Evolutionary conservation across 2,329 filamentous ascomycete genomes (phyloP).

Genomic region (Colletotrichum tamarilloi): DNA sequence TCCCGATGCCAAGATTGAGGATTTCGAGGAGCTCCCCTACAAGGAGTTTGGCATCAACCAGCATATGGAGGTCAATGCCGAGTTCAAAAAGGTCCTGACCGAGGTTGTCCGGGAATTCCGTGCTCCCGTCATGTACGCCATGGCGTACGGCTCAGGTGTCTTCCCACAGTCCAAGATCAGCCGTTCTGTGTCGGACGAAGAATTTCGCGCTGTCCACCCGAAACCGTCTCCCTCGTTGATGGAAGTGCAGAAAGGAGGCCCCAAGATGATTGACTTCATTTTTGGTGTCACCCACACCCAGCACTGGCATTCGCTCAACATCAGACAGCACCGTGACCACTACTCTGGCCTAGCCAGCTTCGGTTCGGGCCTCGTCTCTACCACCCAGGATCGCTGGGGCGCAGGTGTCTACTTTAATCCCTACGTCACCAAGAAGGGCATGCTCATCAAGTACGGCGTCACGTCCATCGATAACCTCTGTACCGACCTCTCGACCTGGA

Average conservation of each 20-base stretch:
- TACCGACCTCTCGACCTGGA: slow-evolving; percentile 88
- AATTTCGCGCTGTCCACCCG: slow-evolving; percentile 77
- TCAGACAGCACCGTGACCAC: slow-evolving; percentile 88
- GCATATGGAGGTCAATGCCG: slow-evolving; percentile 93
- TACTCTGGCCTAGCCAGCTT: slow-evolving; percentile 88
- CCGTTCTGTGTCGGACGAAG: slow-evolving; percentile 63
- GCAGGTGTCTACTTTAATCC: slow-evolving; percentile 99
- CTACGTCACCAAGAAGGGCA: slow-evolving; percentile 93
- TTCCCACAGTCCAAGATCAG: slow-evolving; percentile 79
- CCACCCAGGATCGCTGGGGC: slow-evolving; percentile 87
- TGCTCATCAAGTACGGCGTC: slow-evolving; percentile 97
- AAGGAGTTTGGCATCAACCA: slow-evolving; percentile 90
- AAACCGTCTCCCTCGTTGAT: slow-evolving; percentile 83
- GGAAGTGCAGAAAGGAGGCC: slow-evolving; percentile 86
- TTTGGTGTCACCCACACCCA: slow-evolving; percentile 95
- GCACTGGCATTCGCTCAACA: slow-evolving; percentile 96
- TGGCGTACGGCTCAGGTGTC: slow-evolving; percentile 96
- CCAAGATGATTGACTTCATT: slow-evolving; percentile 99
- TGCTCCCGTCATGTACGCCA: slow-evolving; percentile 94
- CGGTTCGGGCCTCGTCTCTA: slow-evolving; percentile 86
- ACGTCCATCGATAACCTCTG: slow-evolving; percentile 93
- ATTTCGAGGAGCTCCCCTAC: slow-evolving; percentile 58
- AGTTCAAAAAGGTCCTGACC: slow-evolving; percentile 91
- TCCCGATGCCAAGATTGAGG: slow-evolving; percentile 52
- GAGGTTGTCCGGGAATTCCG: slow-evolving; percentile 91